These are phyloP conservation scores for Salvia rosmarinus DNA, from an alignment of 257 asterid species.

Conservation along the genomic window DNA sequence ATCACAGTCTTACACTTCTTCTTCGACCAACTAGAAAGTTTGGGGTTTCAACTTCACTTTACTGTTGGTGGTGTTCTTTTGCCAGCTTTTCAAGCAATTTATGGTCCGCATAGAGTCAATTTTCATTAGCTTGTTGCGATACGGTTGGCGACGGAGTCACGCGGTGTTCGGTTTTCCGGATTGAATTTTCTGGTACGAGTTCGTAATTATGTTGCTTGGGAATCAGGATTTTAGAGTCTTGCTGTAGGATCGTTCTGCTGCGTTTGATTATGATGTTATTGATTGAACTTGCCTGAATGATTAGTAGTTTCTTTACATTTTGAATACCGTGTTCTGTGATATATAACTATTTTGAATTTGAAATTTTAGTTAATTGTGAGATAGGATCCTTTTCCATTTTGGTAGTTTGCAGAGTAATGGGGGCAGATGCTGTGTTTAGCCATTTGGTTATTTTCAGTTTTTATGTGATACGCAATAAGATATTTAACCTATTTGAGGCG, in stretches of 20 bases:
- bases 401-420: conserved; percentile 26
- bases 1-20: conserved; percentile 33
- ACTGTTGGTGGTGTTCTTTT: conserved; percentile 10
- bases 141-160: conserved; percentile 13
- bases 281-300: conserved; percentile 13
- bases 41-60: conserved; percentile 33
- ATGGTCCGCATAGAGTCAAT: conserved; percentile 1
- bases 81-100: conserved; percentile 12
- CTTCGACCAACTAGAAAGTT: conserved; percentile 38
- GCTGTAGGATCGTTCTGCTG: conserved; percentile 42
- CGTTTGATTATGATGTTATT: conserved; percentile 27
- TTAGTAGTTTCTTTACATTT: too few species aligned
- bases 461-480: conserved; percentile 12
- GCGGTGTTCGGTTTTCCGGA: conserved; percentile 18
- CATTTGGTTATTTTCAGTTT: conserved; percentile 32
- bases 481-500: background rate
- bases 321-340: background rate
- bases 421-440: conserved; percentile 29
- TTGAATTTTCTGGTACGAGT: conserved; percentile 30
- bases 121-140: conserved; percentile 29
- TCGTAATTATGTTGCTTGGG: conserved; percentile 13
- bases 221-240: conserved; percentile 25
- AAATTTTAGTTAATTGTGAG: conserved; percentile 11
- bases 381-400: conserved; percentile 30
- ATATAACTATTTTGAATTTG: conserved; percentile 12